phyloP scores from a whole-genome alignment of 495 filamentous ascomycete genomes.

The Wilcoxina mikolae region DNA sequence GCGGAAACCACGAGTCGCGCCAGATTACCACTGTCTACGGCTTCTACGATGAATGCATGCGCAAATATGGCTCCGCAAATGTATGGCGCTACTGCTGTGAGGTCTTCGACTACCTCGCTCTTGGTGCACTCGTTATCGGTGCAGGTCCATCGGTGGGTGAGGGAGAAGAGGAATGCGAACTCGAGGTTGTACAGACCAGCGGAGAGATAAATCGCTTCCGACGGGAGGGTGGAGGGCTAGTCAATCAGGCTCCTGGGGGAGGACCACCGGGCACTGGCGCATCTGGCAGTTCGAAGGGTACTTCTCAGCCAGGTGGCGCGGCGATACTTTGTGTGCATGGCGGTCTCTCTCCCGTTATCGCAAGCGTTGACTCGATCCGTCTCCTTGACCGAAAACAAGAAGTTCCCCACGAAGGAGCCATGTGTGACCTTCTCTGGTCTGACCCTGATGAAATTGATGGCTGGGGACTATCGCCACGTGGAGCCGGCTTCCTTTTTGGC shows the following conservation, averaged over 20 bases:
- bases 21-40: conserved; percentile 98
- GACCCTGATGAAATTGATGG: conserved; percentile 95
- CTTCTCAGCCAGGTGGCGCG: background rate
- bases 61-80: conserved; percentile 94
- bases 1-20: conserved; percentile 92
- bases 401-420: conserved; percentile 94
- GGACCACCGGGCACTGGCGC: conserved; percentile 72
- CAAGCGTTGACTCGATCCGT: conserved; percentile 89
- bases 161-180: conserved; percentile 62
- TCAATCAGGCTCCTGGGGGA: conserved; percentile 4
- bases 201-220: conserved; percentile 36
- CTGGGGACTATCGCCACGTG: conserved; percentile 88
- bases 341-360: conserved; percentile 78
- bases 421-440: conserved; percentile 97
- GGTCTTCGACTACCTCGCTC: conserved; percentile 93
- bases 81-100: conserved; percentile 99
- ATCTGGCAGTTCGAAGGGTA: conserved; percentile 45
- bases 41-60: conserved; percentile 95
- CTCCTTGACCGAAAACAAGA: conserved; percentile 94
- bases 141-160: conserved; percentile 56
- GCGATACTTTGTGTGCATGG: conserved; percentile 84
- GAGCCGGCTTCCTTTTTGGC: conserved; percentile 91
- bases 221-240: conserved; percentile 9
- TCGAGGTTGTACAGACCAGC: conserved; percentile 73
- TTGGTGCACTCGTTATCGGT: conserved; percentile 85